Percentiles rank a stretch among this genome's conserved stretches.
phyloP scores from a whole-genome alignment of 2,329 filamentous ascomycete genomes.

The Pestalotiopsis sp. region DNA sequence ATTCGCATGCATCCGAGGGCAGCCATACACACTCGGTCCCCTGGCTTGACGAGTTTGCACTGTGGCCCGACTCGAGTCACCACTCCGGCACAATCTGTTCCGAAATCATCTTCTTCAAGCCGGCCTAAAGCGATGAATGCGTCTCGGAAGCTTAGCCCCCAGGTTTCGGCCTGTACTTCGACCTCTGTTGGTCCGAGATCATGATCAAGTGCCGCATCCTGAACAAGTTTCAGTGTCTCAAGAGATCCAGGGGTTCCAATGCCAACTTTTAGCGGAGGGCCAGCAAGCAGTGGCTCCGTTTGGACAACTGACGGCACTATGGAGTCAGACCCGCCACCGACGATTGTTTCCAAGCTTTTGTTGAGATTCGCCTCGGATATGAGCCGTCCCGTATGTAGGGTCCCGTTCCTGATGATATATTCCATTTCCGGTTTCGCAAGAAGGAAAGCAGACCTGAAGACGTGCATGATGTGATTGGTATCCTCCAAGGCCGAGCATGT shows the following conservation, averaged over 20 bases:
- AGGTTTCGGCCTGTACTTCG: slow-evolving; percentile 1
- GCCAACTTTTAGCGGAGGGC: neutral
- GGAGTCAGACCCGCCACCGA: no score
- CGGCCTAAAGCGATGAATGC: slow-evolving; percentile 4
- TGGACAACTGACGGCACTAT: neutral
- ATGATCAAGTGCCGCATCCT: neutral
- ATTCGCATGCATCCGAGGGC: slow-evolving; percentile 22
- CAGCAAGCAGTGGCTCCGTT: neutral
- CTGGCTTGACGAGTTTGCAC: slow-evolving; percentile 27
- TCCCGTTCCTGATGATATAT: neutral
- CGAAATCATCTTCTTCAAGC: neutral
- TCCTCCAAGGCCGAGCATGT: neutral
- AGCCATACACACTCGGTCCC: slow-evolving; percentile 19
- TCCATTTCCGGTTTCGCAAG: neutral
- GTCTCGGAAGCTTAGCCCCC: slow-evolving; percentile 4
- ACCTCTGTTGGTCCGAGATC: neutral
- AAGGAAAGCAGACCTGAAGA: neutral
- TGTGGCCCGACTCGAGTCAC: slow-evolving; percentile 18
- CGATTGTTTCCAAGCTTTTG: neutral
- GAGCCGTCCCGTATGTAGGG: neutral
- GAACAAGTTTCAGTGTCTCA: neutral
- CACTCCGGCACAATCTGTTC: slow-evolving; percentile 2
- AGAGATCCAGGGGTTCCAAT: neutral
- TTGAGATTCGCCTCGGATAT: neutral
- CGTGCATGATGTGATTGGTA: neutral